Base-by-base conservation (phyloP, 768 basidiomycete species). In the Asterophora lycoperdoides region DNA sequence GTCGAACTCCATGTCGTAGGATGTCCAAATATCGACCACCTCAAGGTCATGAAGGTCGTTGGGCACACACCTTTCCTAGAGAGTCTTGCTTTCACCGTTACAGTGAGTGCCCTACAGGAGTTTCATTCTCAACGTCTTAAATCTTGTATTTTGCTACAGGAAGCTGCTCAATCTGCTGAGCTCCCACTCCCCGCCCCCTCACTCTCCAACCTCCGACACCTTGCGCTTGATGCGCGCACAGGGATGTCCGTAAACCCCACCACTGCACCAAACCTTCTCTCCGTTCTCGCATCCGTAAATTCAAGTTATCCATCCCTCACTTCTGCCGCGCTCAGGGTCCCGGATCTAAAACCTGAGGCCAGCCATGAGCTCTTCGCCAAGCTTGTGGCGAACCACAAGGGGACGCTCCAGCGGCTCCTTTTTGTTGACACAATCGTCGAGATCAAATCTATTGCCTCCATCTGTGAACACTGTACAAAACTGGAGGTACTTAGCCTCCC, bases 1-100 rank as follows among this genome's bases (percentile, higher is more conserved):
- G 64, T 66, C 8, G 78, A 76, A 5, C 69, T 89, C 3, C 83
- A 88, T 61, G 62, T 89, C 20, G 60, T 86, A 23, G 72, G 70
- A 4, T 89, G 87, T 60, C 63, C 74, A 5, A 78, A 78, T 49
- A 60, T 84, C 29, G 73, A 80, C 37, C 83, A 88, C 54, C 46
- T 60, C 8, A 56, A 63, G 29, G 65, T 86, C 6, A 68, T 89
- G 28, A 66, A 64, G 13, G 64, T 75, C 17, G 63, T 76, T 9
- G 52, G 60, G 0, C 67, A 78, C 41, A 80, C 78, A 0, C 84
- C 84, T 0, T 58, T 68, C 5, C 70, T 89, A 9, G 77, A 79
- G 54, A 80, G 73, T 48, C 68, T 89, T 0, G 81, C 84, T 1
- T 68, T 88, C 23, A 80, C 81, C 13, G 72, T 76, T 37, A 74